Base-by-base conservation (phyloP, 2,329 filamentous ascomycete species). In the Colletotrichum simmondsii region DNA sequence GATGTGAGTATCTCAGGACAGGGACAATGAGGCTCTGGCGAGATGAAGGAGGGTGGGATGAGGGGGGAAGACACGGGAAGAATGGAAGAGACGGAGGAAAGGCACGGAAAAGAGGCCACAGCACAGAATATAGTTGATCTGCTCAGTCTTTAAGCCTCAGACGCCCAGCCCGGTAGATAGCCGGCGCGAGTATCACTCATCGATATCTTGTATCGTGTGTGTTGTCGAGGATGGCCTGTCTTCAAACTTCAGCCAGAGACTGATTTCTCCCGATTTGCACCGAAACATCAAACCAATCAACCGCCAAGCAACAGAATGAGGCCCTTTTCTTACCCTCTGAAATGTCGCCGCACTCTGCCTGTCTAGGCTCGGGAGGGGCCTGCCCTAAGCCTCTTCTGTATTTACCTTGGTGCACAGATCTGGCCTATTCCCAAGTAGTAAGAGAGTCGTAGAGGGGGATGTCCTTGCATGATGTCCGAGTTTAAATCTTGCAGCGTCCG, bases 281-380 rank as follows among this genome's bases (percentile, higher is more conserved):
- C 60, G 65, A 72, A 72, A 65, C 70, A 65, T 28, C 16, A 69
- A 49, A n/a, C 65, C 65, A 69, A 72, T 70, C 70, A 65, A 16
- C 60, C 59, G 46, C 62, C 62, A 56, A 65, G 49, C 32, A 49
- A 16, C 1, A n/a, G 16, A 7, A 28, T 19, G 26, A 42, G 19
- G 28, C 19, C 26, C n/a, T 7, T 14, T 11, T 12, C 6, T 28
- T 5, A 5, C n/a, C n/a, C n/a, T 30, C 7, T 52, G 26, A 12
- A 24, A 22, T 5, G 28, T 52, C 24, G 42, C 60, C 60, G 46
- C 32, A n/a, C 28, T 30, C 46, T 53, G 16, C 14, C 37, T 42
- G 37, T 42, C 14, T 42, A 35, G 28, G 6, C 60, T 30, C 12
- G 11, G 46, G 8, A 28, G 8, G 28, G 60, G 46, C 11, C n/a